A percentile compares a stretch with the other conserved stretches of the same genome.
Conservation (phyloP, 2,329 filamentous ascomycete genomes). For the Fusarium keratoplasticum region DNA sequence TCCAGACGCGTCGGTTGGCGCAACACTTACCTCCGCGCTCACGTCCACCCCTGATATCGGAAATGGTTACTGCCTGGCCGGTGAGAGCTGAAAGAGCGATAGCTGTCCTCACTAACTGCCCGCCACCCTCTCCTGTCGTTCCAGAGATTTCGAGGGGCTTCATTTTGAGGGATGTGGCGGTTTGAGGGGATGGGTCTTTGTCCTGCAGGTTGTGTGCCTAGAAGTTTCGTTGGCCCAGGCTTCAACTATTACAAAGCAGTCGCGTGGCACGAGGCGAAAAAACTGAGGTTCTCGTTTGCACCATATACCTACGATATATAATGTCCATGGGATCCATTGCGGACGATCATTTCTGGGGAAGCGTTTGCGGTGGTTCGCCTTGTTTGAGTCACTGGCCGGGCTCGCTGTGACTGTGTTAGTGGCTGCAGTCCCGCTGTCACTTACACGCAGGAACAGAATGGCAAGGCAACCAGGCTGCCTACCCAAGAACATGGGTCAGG, state of each 20-base stretch:
- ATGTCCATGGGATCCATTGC: neutral
- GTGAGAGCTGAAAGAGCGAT: slow-evolving; percentile 67
- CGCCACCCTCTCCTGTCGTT: slow-evolving; percentile 69
- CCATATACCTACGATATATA: neutral
- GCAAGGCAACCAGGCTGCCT: neutral
- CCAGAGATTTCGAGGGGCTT: slow-evolving; percentile 65
- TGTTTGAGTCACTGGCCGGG: neutral
- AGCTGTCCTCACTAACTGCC: slow-evolving; percentile 69
- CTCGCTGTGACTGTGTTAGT: neutral
- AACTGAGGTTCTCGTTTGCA: neutral
- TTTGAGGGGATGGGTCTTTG: slow-evolving; percentile 6
- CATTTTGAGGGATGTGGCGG: slow-evolving; percentile 23
- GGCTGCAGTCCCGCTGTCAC: neutral
- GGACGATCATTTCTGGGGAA: neutral
- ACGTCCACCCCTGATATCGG: slow-evolving; percentile 67
- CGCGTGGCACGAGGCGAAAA: slow-evolving; percentile 2
- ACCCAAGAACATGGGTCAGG: neutral
- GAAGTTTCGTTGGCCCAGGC: neutral
- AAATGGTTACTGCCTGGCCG: slow-evolving; percentile 63
- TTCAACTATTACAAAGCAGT: neutral
- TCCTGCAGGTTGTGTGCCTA: neutral
- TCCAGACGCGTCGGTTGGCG: neutral
- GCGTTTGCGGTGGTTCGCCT: neutral
- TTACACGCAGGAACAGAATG: neutral
- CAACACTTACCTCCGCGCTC: slow-evolving; percentile 45